Evolutionary conservation across 345 rosid species (phyloP).

Genomic region (Nasturtium officinale): DNA sequence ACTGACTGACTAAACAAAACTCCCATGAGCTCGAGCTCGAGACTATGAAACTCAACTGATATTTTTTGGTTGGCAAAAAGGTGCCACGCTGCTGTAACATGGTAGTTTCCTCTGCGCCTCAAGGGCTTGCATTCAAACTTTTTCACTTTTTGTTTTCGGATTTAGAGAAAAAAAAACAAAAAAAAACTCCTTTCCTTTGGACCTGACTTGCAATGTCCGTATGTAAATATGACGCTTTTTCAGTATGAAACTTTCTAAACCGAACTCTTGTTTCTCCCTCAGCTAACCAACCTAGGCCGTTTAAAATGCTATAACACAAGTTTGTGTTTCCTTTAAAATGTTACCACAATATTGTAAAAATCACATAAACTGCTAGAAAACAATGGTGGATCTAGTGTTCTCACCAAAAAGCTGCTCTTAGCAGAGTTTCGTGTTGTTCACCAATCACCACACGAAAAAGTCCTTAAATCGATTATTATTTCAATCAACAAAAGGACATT

Average conservation of each 20-base stretch:
- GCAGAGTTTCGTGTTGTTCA: background rate
- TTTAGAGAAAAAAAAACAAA: too few species aligned
- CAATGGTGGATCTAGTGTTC: background rate
- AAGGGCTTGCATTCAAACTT: slow-evolving; percentile 3
- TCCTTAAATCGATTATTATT: background rate
- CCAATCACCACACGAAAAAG: background rate
- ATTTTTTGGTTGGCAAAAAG: slow-evolving; percentile 30
- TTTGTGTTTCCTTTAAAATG: background rate
- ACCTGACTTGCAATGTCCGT: background rate
- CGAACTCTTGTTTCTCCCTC: background rate
- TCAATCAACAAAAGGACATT: background rate
- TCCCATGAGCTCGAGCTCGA: slow-evolving; percentile 18
- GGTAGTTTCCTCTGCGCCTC: slow-evolving; percentile 3
- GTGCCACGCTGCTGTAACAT: slow-evolving; percentile 21
- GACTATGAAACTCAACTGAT: background rate
- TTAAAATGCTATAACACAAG: background rate
- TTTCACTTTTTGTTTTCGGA: slow-evolving; percentile 8
- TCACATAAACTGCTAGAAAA: background rate
- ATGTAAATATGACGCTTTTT: slow-evolving; percentile 23
- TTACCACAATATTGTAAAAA: background rate
- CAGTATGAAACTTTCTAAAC: background rate
- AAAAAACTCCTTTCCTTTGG: background rate
- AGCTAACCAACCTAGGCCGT: background rate
- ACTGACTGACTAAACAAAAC: slow-evolving; percentile 42
- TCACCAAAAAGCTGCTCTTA: background rate